Percentiles rank a stretch among this genome's conserved stretches.
Evolutionary conservation across 2,329 filamentous ascomycete genomes (phyloP).

Genomic region (Thielaviopsis populi): DNA sequence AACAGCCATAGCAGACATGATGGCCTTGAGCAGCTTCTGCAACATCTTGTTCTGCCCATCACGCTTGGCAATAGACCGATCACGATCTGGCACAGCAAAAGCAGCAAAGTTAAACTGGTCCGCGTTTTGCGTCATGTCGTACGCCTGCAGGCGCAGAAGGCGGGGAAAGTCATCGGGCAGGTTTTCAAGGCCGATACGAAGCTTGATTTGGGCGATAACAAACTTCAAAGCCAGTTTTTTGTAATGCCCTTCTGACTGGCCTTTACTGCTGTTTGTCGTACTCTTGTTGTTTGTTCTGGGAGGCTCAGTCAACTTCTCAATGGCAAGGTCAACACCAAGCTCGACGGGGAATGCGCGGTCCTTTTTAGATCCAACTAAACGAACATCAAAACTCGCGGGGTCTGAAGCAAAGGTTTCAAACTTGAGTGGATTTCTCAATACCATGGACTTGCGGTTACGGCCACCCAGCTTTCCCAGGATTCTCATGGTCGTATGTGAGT

Average conservation of each 20-base stretch:
- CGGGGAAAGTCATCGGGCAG: slow-evolving; percentile 80
- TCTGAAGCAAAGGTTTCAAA: slow-evolving; percentile 84
- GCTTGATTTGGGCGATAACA: slow-evolving; percentile 75
- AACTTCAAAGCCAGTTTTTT: slow-evolving; percentile 86
- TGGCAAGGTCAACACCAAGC: slow-evolving; percentile 75
- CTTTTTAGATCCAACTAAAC: slow-evolving; percentile 75
- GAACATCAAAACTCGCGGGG: slow-evolving; percentile 69
- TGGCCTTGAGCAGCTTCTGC: slow-evolving; percentile 76
- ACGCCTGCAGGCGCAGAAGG: slow-evolving; percentile 72
- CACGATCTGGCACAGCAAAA: slow-evolving; percentile 61
- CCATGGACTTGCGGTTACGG: slow-evolving; percentile 89
- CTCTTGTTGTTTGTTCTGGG: slow-evolving; percentile 41
- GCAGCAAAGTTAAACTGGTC: slow-evolving; percentile 53
- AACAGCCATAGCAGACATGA: slow-evolving; percentile 72
- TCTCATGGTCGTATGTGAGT: slow-evolving; percentile 92
- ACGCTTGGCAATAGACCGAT: slow-evolving; percentile 77
- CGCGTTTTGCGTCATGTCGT: slow-evolving; percentile 64
- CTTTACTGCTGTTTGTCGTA: slow-evolving; percentile 28
- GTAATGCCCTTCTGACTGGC: slow-evolving; percentile 65
- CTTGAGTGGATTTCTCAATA: slow-evolving; percentile 66
- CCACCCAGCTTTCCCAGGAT: slow-evolving; percentile 94
- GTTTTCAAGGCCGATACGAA: slow-evolving; percentile 74
- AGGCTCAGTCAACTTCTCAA: slow-evolving; percentile 71
- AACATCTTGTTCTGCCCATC: slow-evolving; percentile 66
- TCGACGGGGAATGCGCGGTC: slow-evolving; percentile 78